These are phyloP conservation scores for Pholiota adiposa DNA, from an alignment of 1,284 basidiomycete genomes.

Conservation along the genomic window DNA sequence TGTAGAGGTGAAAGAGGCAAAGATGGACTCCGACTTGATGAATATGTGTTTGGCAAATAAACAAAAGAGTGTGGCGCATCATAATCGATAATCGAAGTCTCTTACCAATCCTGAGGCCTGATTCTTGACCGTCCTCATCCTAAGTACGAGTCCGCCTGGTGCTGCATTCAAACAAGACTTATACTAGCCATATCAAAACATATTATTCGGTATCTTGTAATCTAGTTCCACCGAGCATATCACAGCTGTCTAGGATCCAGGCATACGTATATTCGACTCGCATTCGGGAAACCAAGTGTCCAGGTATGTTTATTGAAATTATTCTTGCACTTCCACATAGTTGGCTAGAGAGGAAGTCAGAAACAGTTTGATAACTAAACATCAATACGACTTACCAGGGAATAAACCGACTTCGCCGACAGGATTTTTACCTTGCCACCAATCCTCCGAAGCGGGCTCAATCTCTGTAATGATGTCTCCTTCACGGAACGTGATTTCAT, in stretches of 20 bases:
- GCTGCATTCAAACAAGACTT: background rate
- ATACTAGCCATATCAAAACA: background rate
- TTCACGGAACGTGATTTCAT: slow-evolving; percentile 85
- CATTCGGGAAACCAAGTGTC: background rate
- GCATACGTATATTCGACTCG: background rate
- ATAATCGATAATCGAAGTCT: background rate
- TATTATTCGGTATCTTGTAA: background rate
- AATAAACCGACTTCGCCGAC: slow-evolving; percentile 78
- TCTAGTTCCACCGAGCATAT: background rate
- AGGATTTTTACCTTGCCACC: slow-evolving; percentile 82
- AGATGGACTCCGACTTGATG: no score
- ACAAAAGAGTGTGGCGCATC: slow-evolving; percentile 3
- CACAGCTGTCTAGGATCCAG: background rate
- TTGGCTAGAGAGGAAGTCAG: slow-evolving; percentile 43
- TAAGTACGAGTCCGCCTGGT: no score
- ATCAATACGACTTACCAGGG: slow-evolving; percentile 63
- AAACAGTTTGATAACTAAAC: background rate
- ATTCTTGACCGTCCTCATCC: no score
- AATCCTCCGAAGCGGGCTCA: slow-evolving; percentile 78
- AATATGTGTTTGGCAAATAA: slow-evolving; percentile 5
- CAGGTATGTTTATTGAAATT: slow-evolving; percentile 13
- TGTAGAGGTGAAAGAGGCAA: no score
- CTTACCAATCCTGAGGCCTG: no score
- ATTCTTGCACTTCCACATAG: slow-evolving; percentile 64
- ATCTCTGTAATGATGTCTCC: slow-evolving; percentile 80